phyloP scores from a whole-genome alignment of 2,329 filamentous ascomycete genomes.

The Zarea fungicola region DNA sequence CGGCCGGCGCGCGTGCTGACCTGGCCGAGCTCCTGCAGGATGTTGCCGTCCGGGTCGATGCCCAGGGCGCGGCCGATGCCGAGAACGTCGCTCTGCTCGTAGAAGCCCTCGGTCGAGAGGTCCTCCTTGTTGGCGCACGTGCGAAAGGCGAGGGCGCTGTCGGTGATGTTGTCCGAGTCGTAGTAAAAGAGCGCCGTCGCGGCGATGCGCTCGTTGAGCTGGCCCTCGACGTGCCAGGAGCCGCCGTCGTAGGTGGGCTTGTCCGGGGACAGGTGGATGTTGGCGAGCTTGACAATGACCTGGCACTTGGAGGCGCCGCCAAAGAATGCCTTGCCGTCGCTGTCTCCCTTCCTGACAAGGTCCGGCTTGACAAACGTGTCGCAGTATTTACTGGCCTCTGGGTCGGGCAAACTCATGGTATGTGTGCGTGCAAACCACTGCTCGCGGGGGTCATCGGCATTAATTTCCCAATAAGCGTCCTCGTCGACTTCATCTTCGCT shows the following conservation, averaged over 20 bases:
- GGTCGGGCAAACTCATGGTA: slow-evolving; percentile 14
- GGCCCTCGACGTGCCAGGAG: slow-evolving; percentile 51
- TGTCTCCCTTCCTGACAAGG: slow-evolving; percentile 18
- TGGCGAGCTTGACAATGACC: slow-evolving; percentile 58
- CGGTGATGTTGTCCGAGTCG: slow-evolving; percentile 54
- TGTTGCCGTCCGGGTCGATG: slow-evolving; percentile 17
- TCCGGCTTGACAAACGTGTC: slow-evolving; percentile 20
- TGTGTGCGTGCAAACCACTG: slow-evolving; percentile 26
- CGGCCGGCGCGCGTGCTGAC: slow-evolving; percentile 43
- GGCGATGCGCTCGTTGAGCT: slow-evolving; percentile 57
- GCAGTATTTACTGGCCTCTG: slow-evolving; percentile 20
- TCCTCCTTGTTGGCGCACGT: slow-evolving; percentile 31
- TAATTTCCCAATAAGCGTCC: slow-evolving; percentile 18
- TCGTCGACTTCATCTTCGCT: slow-evolving; percentile 14
- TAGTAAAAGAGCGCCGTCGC: slow-evolving; percentile 60
- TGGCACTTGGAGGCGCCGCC: slow-evolving; percentile 39
- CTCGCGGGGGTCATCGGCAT: slow-evolving; percentile 13
- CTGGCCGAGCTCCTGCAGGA: slow-evolving; percentile 36
- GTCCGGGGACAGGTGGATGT: slow-evolving; percentile 55
- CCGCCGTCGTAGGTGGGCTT: slow-evolving; percentile 49
- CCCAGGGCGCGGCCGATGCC: slow-evolving; percentile 32
- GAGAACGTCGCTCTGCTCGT: slow-evolving; percentile 28
- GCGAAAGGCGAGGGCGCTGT: slow-evolving; percentile 45
- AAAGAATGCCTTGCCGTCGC: slow-evolving; percentile 24
- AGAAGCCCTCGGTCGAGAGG: slow-evolving; percentile 19